Evolutionary conservation across 2,329 filamentous ascomycete species (phyloP).

Genomic region (Pseudogymnoascus sp.): DNA sequence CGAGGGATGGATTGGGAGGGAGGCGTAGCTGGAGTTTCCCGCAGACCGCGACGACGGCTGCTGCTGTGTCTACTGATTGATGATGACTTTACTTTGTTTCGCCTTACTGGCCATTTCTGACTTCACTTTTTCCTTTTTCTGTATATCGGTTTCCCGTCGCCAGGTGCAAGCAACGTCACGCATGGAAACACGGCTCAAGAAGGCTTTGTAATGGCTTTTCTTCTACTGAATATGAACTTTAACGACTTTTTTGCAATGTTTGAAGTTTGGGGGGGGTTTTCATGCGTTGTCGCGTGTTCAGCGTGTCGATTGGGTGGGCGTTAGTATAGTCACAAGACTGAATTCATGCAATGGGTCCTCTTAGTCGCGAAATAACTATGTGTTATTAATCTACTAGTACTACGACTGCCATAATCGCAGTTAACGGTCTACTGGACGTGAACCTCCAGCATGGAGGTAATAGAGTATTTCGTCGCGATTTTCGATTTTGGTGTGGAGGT

Average conservation of each 20-base stretch:
- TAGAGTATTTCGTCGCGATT: not conserved
- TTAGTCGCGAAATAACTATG: not conserved
- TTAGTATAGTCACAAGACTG: slow-evolving; percentile 5
- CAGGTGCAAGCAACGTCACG: slow-evolving; percentile 4
- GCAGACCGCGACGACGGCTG: not conserved
- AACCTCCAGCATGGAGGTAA: not conserved
- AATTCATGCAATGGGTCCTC: not conserved
- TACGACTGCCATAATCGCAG: not conserved
- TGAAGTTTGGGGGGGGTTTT: not conserved
- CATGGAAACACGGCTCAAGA: slow-evolving; percentile 11
- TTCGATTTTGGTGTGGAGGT: not conserved
- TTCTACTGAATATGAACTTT: not conserved
- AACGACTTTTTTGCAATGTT: not conserved
- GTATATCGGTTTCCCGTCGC: slow-evolving; percentile 3
- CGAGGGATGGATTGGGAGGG: not conserved
- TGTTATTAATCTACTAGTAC: not conserved
- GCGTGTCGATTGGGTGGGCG: not conserved
- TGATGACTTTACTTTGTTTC: not conserved
- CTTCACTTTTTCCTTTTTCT: not conserved
- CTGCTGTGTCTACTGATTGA: slow-evolving; percentile 4
- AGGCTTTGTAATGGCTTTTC: slow-evolving; percentile 21
- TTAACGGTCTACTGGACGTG: not conserved
- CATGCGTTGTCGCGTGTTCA: not conserved
- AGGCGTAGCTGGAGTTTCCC: not conserved
- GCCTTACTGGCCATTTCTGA: not conserved